A percentile compares a stretch with the other conserved stretches of the same genome.
These are phyloP conservation scores for Vickermania spadyakhi DNA, from an alignment of 208 protist species.

Conservation along the genomic window DNA sequence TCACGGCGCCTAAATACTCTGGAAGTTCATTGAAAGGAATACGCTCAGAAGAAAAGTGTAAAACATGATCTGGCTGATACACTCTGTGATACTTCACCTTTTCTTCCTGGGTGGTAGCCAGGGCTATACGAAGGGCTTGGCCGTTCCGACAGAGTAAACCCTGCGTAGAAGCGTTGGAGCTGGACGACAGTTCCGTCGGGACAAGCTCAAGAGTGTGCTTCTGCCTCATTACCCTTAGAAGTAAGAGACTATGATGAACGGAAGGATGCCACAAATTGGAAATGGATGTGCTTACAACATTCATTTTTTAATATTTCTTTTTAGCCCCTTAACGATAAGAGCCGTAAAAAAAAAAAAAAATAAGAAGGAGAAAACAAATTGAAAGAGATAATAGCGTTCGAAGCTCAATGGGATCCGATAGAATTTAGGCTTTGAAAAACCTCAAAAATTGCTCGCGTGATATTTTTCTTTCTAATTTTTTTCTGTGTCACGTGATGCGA, in stretches of 20 bases:
- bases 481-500: too few relatives aligned
- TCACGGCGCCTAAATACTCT: slow-evolving; percentile 40
- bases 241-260: slow-evolving; percentile 63
- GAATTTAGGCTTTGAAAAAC: too few relatives aligned
- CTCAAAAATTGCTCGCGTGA: too few relatives aligned
- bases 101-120: too few relatives aligned
- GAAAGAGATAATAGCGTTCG: too few relatives aligned
- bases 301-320: slow-evolving; percentile 23
- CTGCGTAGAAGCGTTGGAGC: not conserved
- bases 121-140: too few relatives aligned
- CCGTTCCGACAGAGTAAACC: too few relatives aligned
- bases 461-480: too few relatives aligned
- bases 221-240: slow-evolving; percentile 51
- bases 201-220: slow-evolving; percentile 55
- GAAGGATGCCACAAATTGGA: slow-evolving; percentile 55
- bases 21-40: slow-evolving; percentile 11
- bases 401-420: too few relatives aligned
- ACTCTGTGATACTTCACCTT: too few relatives aligned
- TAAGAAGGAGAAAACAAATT: too few relatives aligned
- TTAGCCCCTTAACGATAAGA: not conserved
- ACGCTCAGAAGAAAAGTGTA: slow-evolving; percentile 22
- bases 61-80: slow-evolving; percentile 39
- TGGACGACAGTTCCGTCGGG: not conserved
- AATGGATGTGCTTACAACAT: slow-evolving; percentile 37
- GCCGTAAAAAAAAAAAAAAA: slow-evolving; percentile 11